Conservation (phyloP, 495 filamentous ascomycete genomes). For the Aspergillus sclerotiicarbonarius region DNA sequence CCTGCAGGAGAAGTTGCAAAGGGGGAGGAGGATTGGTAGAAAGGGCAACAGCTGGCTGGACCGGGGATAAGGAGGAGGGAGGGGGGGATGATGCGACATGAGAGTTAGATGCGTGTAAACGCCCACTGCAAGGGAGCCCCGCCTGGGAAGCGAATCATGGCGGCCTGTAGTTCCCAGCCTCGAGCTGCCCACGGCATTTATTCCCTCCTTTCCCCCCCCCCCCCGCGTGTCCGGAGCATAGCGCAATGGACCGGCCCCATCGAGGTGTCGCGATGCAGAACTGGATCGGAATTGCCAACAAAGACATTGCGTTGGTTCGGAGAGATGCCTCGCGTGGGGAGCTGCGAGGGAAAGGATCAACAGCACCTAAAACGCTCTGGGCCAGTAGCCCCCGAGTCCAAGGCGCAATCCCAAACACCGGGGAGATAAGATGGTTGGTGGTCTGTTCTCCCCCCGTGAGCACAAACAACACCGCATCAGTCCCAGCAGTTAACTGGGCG, state of each 20-base stretch:
- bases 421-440: conserved; percentile 14
- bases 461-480: no score
- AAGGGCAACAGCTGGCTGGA: conserved; percentile 11
- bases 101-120: conserved; percentile 21
- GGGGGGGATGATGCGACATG: conserved; percentile 18
- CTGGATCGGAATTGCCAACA: conserved; percentile 15
- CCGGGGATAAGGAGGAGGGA: neutral
- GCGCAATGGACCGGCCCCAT: neutral
- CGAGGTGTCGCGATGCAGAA: conserved; percentile 11
- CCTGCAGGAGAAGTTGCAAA: conserved; percentile 30
- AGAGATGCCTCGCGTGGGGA: conserved; percentile 8
- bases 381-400: conserved; percentile 11
- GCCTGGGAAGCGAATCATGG: conserved; percentile 20
- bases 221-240: neutral
- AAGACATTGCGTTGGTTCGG: conserved; percentile 9
- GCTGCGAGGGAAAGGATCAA: conserved; percentile 18
- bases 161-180: conserved; percentile 13
- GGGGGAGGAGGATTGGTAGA: conserved; percentile 26
- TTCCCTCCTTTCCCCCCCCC: neutral
- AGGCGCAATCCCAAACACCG: conserved; percentile 19
- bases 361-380: conserved; percentile 9
- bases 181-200: conserved; percentile 6
- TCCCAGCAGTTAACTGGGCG: no score
- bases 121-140: conserved; percentile 23
- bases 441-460: conserved; percentile 7